phyloP scores from a whole-genome alignment of 208 protist species.

The Polymyxa betae region DNA sequence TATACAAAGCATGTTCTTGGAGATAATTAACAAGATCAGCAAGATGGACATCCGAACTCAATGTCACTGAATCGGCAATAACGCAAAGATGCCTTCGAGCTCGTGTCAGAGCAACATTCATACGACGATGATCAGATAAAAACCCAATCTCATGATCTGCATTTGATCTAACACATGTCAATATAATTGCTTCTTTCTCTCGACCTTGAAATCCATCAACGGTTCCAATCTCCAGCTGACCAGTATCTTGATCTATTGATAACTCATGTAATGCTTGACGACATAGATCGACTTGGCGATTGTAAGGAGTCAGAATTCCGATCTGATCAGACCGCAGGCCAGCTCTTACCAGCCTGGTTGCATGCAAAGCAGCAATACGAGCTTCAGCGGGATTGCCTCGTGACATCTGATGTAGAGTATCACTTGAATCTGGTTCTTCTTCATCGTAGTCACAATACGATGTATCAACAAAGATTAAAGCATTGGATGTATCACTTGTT shows the following conservation, averaged over 20 bases:
- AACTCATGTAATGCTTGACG: background rate
- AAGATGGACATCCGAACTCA: background rate
- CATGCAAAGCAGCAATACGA: conserved; percentile 15
- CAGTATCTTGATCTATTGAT: background rate
- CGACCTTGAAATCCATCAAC: conserved; percentile 66
- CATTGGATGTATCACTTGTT: background rate
- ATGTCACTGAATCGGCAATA: background rate
- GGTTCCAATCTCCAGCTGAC: conserved; percentile 57
- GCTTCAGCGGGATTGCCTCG: conserved; percentile 54
- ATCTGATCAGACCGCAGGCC: conserved; percentile 47
- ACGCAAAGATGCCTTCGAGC: conserved; percentile 52
- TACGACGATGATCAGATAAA: conserved; percentile 59
- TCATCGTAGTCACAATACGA: conserved; percentile 53
- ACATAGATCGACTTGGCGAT: conserved; percentile 50
- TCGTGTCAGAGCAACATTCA: conserved; percentile 68
- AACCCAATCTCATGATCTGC: conserved; percentile 57
- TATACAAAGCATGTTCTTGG: background rate
- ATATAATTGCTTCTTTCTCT: conserved; percentile 66
- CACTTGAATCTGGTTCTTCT: conserved; percentile 48
- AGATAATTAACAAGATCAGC: background rate
- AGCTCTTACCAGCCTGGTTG: background rate
- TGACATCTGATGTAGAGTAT: background rate
- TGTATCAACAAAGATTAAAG: conserved; percentile 63
- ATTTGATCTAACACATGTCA: conserved; percentile 65
- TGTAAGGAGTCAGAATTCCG: conserved; percentile 64